These are phyloP conservation scores for Cystobasidium slooffiae DNA, from an alignment of 1,284 basidiomycete genomes.

Conservation along the genomic window DNA sequence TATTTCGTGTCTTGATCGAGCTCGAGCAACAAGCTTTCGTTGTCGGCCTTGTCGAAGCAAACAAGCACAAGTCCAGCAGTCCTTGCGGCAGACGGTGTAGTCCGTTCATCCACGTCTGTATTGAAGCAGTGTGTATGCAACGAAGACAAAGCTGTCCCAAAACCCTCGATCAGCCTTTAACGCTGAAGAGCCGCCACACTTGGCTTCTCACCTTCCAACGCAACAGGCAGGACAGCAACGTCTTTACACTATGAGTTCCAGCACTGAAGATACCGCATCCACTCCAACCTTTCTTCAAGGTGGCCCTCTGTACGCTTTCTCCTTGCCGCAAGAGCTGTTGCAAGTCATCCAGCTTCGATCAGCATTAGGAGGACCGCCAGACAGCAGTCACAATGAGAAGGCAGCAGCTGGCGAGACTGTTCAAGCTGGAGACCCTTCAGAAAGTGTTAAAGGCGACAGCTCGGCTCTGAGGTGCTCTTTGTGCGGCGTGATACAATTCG, in stretches of 20 bases:
- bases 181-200: neutral
- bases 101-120: neutral
- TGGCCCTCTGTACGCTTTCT: conserved; percentile 54
- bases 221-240: neutral
- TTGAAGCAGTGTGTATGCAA: neutral
- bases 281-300: neutral
- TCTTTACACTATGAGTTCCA: neutral
- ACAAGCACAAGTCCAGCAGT: neutral
- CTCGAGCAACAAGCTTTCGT: neutral
- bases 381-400: neutral
- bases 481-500: conserved; percentile 68
- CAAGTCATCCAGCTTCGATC: conserved; percentile 52
- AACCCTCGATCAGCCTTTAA: neutral
- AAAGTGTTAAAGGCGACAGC: neutral
- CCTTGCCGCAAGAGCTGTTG: conserved; percentile 54
- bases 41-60: neutral
- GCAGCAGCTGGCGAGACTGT: neutral
- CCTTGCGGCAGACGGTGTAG: neutral
- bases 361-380: conserved; percentile 44
- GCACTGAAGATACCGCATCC: neutral
- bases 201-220: neutral
- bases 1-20: neutral
- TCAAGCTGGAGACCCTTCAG: neutral
- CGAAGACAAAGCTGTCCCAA: neutral
- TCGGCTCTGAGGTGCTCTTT: conserved; percentile 68